Evolutionary conservation across 805 yeast genomes (phyloP), one percentile per base, ranked within the genome.

Genomic region (Suhomyces tanzawaensis): DNA sequence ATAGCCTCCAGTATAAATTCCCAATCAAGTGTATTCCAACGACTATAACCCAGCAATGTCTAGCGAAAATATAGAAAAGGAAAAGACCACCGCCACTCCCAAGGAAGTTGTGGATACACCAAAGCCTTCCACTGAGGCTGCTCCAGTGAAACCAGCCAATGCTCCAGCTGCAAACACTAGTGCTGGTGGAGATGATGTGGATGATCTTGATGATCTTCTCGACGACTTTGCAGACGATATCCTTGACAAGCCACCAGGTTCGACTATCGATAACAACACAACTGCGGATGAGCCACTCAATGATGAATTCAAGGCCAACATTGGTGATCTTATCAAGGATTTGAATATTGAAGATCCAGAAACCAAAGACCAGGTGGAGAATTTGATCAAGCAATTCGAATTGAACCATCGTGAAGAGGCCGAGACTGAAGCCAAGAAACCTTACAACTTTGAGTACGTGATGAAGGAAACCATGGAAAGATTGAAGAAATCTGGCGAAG

Each of bases 161-260:
- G 24, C 24, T 11, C 28, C 19, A 5, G 12, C 28, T 13, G 19
- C 23, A 9, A 25, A 16, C 11, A 12, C 22, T 21, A 18, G 25
- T 26, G 24, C 34, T 9, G 19, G 15, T 11, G 71, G 61, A 9
- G 74, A 82, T 40, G 85, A 79, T 36, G 64, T 78, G 36, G 87
- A 82, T 51, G 95, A 86, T 48, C 72, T 86, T 45, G 95, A 86
- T 48, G 95, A 87, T 51, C 70, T 87, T 42, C 69, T 91, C 36
- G 96, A 89, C 53, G 96, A 89, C 45, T 85, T 85, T 55, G 86
- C 82, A 29, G 86, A 81, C 43, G 86, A 80, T 40, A 72, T 82
- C 1, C 65, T 84, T 39, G 74, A 74, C 42, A 71, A 77, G 47
- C 81, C 83, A 2, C 85, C 83, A 1, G 85, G 81, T 3, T 63